These are phyloP conservation scores for Lyophyllum atratum DNA, from an alignment of 768 basidiomycete species.

Conservation along the genomic window DNA sequence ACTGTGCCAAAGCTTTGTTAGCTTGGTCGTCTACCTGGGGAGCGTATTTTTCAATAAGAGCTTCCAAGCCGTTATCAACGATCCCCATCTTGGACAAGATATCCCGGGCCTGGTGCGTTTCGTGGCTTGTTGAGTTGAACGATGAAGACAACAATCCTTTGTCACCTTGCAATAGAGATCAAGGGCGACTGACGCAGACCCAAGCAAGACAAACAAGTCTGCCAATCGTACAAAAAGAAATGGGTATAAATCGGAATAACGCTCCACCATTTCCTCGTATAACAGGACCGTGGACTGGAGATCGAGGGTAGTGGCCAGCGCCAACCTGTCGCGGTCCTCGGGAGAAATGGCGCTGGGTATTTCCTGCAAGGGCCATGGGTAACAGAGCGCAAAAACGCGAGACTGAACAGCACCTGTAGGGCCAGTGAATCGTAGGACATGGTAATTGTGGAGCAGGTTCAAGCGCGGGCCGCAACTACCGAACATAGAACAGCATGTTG, in stretches of 20 bases:
- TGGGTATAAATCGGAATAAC: constrained; percentile 15
- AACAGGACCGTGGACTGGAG: constrained; percentile 11
- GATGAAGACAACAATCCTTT: not conserved
- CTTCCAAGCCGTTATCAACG: constrained; percentile 10
- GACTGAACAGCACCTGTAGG: too few relatives aligned
- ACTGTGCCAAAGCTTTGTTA: constrained; percentile 8
- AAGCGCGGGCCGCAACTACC: too few relatives aligned
- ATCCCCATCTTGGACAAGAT: constrained; percentile 13
- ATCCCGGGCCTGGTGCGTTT: constrained; percentile 15
- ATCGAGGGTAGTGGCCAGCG: constrained; percentile 3
- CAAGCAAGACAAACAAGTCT: not conserved
- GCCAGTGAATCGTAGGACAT: too few relatives aligned
- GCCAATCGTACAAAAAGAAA: constrained; percentile 7
- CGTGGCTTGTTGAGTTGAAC: not conserved
- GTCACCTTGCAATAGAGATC: not conserved
- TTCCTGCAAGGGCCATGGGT: too few relatives aligned
- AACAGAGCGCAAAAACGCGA: too few relatives aligned
- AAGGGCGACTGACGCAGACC: not conserved
- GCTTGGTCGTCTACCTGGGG: constrained; percentile 11
- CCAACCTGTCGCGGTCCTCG: constrained; percentile 16
- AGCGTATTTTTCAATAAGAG: constrained; percentile 8
- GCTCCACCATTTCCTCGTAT: constrained; percentile 21
- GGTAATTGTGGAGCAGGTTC: too few relatives aligned
- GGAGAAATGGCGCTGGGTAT: constrained; percentile 14
- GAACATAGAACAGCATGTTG: too few relatives aligned